Evolutionary conservation across 768 basidiomycete genomes (phyloP), one percentile per base, ranked within the genome.

Genomic region (Kwoniella mangroviensis): DNA sequence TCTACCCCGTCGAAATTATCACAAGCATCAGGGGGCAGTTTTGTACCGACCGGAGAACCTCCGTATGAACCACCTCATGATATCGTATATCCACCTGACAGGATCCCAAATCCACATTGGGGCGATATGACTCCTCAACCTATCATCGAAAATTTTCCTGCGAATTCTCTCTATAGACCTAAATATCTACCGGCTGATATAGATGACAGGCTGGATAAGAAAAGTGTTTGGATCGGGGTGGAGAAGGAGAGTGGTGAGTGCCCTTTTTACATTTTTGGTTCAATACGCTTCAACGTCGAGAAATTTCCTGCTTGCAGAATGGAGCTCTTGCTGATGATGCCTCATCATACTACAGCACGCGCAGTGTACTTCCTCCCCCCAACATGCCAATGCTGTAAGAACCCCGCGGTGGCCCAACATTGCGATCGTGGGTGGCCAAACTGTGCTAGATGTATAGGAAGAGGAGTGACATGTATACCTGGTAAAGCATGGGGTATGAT

Each of bases 361-460:
- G 75, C 73, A 5, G 69, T 73, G 17, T 75, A 70, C 58, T 79
- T 76, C 63, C 52, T 81, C 28, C 73, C 79, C 19, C 71, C 78
- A 3, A 71, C 72, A 19, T 79, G 78, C 45, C 43, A 24, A 41
- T 56, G 65, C 19, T 79, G 78, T 61, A 69, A 63, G 41, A 43
- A 71, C 54, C 74, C 70, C 9, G 55, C 61, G 5, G 68, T 72
- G 4, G 68, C 71, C 28, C 66, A 72, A 52, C 62, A 69, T 22
- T 79, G 78, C 59, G 76, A 77, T 61, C 59, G 76, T 19, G 62
- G 61, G 3, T 73, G 67, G 64, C 78, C 79, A 22, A 59, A 59
- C 4, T 80, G 79, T 62, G 61, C 58, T n/a, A 63, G 73, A n/a
- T 79, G 77, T 65, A 22, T 45, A 12, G 21, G 52, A 3, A 56